Evolutionary conservation across 768 basidiomycete genomes (phyloP), one percentile per base, ranked within the genome.

Genomic region (Porphyrellus cyaneotinctus): DNA sequence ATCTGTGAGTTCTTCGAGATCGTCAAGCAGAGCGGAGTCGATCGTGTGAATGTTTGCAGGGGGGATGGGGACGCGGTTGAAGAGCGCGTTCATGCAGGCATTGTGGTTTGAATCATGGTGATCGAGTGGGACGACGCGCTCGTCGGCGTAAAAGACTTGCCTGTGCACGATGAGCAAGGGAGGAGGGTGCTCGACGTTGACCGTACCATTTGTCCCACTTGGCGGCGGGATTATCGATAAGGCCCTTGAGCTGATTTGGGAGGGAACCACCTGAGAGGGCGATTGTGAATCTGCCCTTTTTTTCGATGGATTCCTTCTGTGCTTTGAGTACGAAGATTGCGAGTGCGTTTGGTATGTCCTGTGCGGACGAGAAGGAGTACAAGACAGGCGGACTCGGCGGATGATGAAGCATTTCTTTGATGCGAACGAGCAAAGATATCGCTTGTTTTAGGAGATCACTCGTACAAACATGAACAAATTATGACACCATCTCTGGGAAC

Each of bases 111-210:
- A 97, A 67, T 98, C 95, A 32, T 83, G 77, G 71, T 95, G 78
- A 75, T 97, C 87, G 66, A 97, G 84, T 9, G 93, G 92, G 22
- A 99, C 97, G 56, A 85, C 83, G 49, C 97, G 89, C 73, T 99
- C 97, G 71, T 99, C 97, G 28, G 86, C 92, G 65, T 97, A 99
- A 74, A 88, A 99, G 63, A 98, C 85, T 58, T 97, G 94, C 97
- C 95, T 98, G 67, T 28, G 26, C 0, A 20, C 1, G 35, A 35
- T 30, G 47, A 47, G 47, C 18, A 12, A 12, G 18, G 23, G 9
- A 2, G 26, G 4, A 11, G 6, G 35, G 23, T 4, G 20, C 5
- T 12, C 15, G 44, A 9, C 22, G 6, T 9, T 28, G 17, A 4
- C 11, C 43, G 35, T 60, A 92, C 95, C 97, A 99, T 70, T 91